phyloP scores from a whole-genome alignment of 2,329 filamentous ascomycete species.

The Trichoderma sp. region DNA sequence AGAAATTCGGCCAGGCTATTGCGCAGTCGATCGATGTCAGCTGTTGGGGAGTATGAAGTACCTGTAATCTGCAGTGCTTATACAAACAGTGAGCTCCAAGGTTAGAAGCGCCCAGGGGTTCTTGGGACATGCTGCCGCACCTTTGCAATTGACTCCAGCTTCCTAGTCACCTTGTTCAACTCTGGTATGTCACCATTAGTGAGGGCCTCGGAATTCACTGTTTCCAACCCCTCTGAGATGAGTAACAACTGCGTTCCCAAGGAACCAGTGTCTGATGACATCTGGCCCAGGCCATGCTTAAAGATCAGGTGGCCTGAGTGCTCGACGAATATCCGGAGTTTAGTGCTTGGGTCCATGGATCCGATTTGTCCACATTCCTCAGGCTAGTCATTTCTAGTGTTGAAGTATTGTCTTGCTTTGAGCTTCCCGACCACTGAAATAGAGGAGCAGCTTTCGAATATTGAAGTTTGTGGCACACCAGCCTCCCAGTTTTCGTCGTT shows the following conservation, averaged over 20 bases:
- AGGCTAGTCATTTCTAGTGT: not conserved
- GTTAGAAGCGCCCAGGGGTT: not conserved
- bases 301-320: not conserved
- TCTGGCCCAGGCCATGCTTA: fast-evolving
- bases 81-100: not conserved
- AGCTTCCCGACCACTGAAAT: not conserved
- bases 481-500: too few relatives aligned
- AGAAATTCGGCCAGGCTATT: not conserved
- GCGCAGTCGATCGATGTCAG: not conserved
- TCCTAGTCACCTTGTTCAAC: not conserved
- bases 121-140: not conserved
- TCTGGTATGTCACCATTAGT: not conserved
- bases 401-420: not conserved
- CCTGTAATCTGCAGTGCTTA: not conserved
- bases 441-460: not conserved
- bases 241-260: not conserved
- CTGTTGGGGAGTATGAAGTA: too few relatives aligned
- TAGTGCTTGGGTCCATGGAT: not conserved
- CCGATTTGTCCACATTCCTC: not conserved
- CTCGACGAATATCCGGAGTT: not conserved
- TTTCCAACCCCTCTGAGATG: not conserved
- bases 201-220: not conserved
- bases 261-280: not conserved
- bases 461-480: too few relatives aligned
- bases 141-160: not conserved